Base-by-base conservation (phyloP, 2,329 filamentous ascomycete genomes). In the Colletotrichum limetticola region DNA sequence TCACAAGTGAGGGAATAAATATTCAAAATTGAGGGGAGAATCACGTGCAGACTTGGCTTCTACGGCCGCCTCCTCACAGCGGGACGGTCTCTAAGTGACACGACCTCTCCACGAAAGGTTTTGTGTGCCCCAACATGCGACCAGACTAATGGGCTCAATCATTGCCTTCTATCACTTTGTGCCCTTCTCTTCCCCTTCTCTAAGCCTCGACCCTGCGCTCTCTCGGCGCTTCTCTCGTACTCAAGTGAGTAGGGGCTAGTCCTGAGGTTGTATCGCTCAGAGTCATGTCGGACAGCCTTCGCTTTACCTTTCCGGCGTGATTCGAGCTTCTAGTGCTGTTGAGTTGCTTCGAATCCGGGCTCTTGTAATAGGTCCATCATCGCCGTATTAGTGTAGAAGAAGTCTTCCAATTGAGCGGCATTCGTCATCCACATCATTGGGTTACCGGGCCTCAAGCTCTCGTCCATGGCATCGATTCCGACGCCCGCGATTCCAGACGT, bases 301-400 rank as follows among this genome's bases (percentile, higher is more conserved):
- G 6, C 2, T 6, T 14, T 56, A 56, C 14, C 26, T 5, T 28
- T 24, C 8, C 2, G 22, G n/a, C 8, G 16, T 14, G n/a, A 2
- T 11, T n/a, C 42, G 16, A 49, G 19, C 42, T n/a, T 8, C 9
- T 55, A 67, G 26, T 14, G 32, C 9, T 71, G 63, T 2, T 69
- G 59, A 2, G 1, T 9, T 0, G 42, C 42, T 5, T 72, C 70
- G 4, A 70, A 72, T 19, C 24, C n/a, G 1, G 59, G 60, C 5
- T 82, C 81, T 46, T 82, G 79, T 2, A 83, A 56, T 24, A 83
- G 66, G 16, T 79, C 79, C 77, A 83, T 80, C 78, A 83, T 83
- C 70, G 82, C 79, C 72, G 82, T 76, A 56, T 82, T 83, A 59
- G 78, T 82, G 71, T 82, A 82, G 42, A 83, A 81, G 77, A 82